Conservation (phyloP, 2,329 filamentous ascomycete genomes). For the Nothopassalora personata region DNA sequence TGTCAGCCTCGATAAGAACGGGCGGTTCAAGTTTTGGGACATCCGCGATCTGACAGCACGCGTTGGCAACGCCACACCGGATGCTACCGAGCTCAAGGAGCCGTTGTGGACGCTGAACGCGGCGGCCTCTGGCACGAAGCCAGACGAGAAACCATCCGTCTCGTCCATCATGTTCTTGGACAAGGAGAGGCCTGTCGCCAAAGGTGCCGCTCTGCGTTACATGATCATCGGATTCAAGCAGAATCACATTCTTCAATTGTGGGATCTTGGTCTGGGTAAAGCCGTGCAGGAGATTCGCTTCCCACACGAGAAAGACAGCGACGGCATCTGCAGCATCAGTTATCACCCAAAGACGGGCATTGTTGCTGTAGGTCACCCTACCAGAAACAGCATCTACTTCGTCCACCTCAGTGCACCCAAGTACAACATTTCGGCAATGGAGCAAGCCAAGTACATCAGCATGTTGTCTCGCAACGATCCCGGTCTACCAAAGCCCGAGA, state of each 20-base stretch:
- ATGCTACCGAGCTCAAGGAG: constrained; percentile 62
- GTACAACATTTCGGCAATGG: constrained; percentile 74
- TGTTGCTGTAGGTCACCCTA: constrained; percentile 91
- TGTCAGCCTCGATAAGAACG: constrained; percentile 93
- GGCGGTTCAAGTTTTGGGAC: constrained; percentile 97
- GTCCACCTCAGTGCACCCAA: constrained; percentile 90
- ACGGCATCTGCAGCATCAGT: constrained; percentile 94
- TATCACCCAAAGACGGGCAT: constrained; percentile 92
- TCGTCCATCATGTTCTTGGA: constrained; percentile 94
- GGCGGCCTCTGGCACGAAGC: constrained; percentile 27
- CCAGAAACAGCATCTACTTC: constrained; percentile 95
- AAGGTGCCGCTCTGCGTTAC: constrained; percentile 84
- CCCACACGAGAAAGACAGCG: constrained; percentile 72
- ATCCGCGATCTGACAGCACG: constrained; percentile 67
- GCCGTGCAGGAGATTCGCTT: constrained; percentile 96
- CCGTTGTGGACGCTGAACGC: constrained; percentile 83
- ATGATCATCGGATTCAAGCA: constrained; percentile 98
- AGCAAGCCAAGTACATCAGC: constrained; percentile 82
- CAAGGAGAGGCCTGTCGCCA: constrained; percentile 89
- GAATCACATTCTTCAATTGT: constrained; percentile 96
- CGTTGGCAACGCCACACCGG: constrained; percentile 39
- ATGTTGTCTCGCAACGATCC: constrained; percentile 68
- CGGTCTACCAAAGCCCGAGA: constrained; percentile 76
- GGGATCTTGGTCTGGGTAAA: constrained; percentile 93
- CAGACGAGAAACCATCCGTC: constrained; percentile 82